Evolutionary conservation across 148 eudicot genomes (phyloP).

Genomic region (Chenopodium quinoa): DNA sequence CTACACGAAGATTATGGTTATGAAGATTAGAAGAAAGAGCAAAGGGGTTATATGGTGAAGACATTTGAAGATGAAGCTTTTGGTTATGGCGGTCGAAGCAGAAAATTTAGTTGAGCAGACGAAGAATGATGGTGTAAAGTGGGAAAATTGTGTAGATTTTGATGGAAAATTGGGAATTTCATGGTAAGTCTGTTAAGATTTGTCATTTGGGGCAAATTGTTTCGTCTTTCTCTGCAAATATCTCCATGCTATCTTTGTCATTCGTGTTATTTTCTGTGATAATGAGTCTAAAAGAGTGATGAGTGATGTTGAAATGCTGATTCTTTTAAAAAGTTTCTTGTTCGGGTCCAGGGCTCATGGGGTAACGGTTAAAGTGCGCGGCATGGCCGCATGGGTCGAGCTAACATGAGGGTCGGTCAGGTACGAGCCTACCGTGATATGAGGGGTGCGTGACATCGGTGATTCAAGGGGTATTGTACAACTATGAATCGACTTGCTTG

Average conservation of each 20-base stretch:
- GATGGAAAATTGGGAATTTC: neutral
- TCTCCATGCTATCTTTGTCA: slow-evolving; percentile 18
- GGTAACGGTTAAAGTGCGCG: too few species aligned
- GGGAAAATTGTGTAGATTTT: neutral
- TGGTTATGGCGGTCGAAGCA: slow-evolving; percentile 14
- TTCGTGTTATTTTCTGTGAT: neutral
- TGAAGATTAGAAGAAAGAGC: slow-evolving; percentile 8
- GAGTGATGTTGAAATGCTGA: too few species aligned
- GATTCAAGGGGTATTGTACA: too few species aligned
- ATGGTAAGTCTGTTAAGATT: too few species aligned
- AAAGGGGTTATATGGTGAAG: slow-evolving; percentile 26
- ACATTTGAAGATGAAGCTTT: slow-evolving; percentile 7
- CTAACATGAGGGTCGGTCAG: too few species aligned
- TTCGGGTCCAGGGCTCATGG: too few species aligned
- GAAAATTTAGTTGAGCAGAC: slow-evolving; percentile 8
- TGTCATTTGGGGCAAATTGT: neutral
- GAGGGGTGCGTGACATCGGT: too few species aligned
- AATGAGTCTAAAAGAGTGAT: too few species aligned
- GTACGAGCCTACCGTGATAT: too few species aligned
- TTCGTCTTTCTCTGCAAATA: neutral
- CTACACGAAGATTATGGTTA: neutral
- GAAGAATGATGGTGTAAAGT: slow-evolving; percentile 12
- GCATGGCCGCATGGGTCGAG: too few species aligned
- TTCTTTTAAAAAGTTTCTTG: too few species aligned
- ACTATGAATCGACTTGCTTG: too few species aligned